Base-by-base conservation (phyloP, 2,329 filamentous ascomycete species). In the Trichoderma sp. region DNA sequence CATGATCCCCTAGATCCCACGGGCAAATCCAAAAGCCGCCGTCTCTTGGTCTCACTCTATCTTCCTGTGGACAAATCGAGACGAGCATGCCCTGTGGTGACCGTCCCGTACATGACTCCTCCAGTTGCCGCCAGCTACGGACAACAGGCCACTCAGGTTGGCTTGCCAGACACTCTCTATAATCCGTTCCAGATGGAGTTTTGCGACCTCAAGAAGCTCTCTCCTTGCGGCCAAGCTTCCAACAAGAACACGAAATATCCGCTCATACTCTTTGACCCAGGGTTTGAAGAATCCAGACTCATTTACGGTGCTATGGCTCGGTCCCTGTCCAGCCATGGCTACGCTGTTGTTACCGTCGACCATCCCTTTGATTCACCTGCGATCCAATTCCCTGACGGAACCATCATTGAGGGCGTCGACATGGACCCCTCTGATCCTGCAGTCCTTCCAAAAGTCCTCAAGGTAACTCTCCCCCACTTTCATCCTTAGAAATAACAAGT, bases 321-420 rank as follows among this genome's bases (percentile, higher is more conserved):
- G 2, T 79, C 81, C 4, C 75, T 86, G 3, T 81, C 83, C 0
- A 82, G 80, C 17, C 75, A 79, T 6, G 84, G 84, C 0, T 82
- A 80, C 58, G 75, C 79, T 0, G 81, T 86, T 2, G 74, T 84
- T 13, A 75, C 82, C 0, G 74, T 86, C 27, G 84, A 86, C 67
- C 84, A 86, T 60, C 78, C 84, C 0, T 80, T 82, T 57, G 83
- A 86, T 57, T 76, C 80, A 0, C 67, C 73, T 0, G 75, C 83
- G 22, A 78, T 86, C 9, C 79, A 84, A 65, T 84, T 82, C n/a
- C 80, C 82, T 0, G 74, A 84, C 65, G 83, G 79, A 4, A 75
- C 75, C 1, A 68, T 78, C 12, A 72, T 77, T 9, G 72, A 72
- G 65, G 68, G 73, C 1, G 68, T 66, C 3, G 70, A 73, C 39